Evolutionary conservation across 148 eudicot genomes (phyloP).

Genomic region (Chenopodium berlandieri): DNA sequence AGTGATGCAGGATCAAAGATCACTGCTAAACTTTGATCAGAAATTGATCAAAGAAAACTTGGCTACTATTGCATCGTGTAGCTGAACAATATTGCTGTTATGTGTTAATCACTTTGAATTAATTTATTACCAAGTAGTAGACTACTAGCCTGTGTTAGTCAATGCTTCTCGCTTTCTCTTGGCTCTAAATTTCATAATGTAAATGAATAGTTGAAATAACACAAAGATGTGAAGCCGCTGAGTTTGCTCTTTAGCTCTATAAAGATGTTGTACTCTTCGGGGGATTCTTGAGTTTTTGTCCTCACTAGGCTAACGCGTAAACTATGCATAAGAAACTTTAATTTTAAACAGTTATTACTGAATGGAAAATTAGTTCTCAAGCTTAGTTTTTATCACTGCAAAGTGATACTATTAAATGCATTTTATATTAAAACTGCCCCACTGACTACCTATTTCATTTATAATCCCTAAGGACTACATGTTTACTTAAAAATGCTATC

Average conservation of each 20-base stretch:
- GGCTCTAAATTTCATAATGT: neutral
- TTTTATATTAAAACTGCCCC: too few relatives aligned
- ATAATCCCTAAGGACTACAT: neutral
- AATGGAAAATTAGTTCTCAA: neutral
- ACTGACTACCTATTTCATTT: too few relatives aligned
- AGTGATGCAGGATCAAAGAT: too few relatives aligned
- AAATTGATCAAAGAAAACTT: too few relatives aligned
- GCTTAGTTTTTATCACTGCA: neutral
- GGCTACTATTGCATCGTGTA: too few relatives aligned
- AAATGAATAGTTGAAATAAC: neutral
- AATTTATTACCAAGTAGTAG: too few relatives aligned
- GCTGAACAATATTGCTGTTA: neutral
- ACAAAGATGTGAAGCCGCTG: neutral
- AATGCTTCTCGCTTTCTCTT: too few relatives aligned
- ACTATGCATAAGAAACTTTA: neutral
- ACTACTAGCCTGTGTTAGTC: neutral
- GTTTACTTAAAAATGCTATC: neutral
- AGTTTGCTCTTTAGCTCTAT: neutral
- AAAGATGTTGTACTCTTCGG: neutral
- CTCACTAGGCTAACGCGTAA: neutral
- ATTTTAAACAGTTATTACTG: neutral
- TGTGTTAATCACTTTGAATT: too few relatives aligned
- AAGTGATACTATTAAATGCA: neutral
- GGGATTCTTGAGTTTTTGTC: neutral
- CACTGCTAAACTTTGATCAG: too few relatives aligned